These are phyloP conservation scores for Homolaphlyctis polyrhiza DNA, from an alignment of 371 early-diverging fungal species.

Conservation along the genomic window DNA sequence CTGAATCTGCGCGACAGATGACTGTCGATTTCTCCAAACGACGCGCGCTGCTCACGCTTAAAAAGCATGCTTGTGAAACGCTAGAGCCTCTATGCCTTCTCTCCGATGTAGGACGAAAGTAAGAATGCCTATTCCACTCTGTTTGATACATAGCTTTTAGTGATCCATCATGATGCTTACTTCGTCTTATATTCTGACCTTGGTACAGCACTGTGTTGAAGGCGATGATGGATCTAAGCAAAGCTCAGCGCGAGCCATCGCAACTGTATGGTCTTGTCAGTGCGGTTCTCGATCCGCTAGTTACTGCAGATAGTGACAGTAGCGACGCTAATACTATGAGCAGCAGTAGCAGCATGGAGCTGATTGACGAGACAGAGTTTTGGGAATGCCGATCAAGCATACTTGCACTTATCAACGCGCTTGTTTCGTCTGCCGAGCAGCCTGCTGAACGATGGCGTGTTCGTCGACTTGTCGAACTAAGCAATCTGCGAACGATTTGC, in stretches of 20 bases:
- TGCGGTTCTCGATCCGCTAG: constrained; percentile 22
- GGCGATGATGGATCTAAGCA: constrained; percentile 12
- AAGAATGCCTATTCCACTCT: too few species aligned
- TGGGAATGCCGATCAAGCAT: constrained; percentile 28
- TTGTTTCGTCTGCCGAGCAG: constrained; percentile 27
- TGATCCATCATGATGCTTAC: background rate
- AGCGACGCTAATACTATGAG: background rate
- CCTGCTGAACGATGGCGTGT: constrained; percentile 18
- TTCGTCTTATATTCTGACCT: background rate
- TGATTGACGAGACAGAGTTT: constrained; percentile 8
- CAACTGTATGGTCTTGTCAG: constrained; percentile 13
- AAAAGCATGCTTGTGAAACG: constrained; percentile 13
- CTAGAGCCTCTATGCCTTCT: constrained; percentile 27
- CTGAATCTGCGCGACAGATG: background rate
- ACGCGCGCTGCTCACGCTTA: constrained; percentile 15
- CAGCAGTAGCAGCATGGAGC: background rate
- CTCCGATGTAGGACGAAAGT: constrained; percentile 19
- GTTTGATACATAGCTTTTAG: background rate
- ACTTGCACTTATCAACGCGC: constrained; percentile 27
- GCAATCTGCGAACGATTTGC: constrained; percentile 17
- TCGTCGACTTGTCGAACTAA: constrained; percentile 20
- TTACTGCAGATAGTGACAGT: background rate
- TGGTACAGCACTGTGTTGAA: background rate
- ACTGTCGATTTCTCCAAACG: constrained; percentile 9
- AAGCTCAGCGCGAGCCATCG: constrained; percentile 16